These are phyloP conservation scores for Aspergillus cavernicola DNA, from an alignment of 495 filamentous ascomycete species.

Conservation along the genomic window DNA sequence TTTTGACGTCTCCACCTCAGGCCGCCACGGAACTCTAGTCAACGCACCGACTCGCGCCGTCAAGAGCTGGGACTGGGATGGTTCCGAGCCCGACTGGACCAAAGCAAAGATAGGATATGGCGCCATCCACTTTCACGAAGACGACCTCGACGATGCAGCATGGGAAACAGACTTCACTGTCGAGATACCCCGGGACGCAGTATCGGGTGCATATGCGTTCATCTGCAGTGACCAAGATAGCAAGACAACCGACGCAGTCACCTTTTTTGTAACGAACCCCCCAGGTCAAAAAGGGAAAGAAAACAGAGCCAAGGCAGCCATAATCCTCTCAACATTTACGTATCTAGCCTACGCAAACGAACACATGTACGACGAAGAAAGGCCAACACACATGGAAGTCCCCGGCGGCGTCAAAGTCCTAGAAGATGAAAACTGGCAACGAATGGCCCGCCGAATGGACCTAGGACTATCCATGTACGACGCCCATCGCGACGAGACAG, in stretches of 20 bases:
- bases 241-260: too few relatives aligned
- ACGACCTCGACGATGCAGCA: not conserved
- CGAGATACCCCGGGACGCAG: not conserved
- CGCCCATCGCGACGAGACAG: not conserved
- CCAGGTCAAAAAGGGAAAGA: too few relatives aligned
- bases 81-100: conserved; percentile 2
- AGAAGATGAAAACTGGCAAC: not conserved
- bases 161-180: not conserved
- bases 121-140: conserved; percentile 16
- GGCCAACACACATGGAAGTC: not conserved
- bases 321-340: not conserved
- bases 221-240: too few relatives aligned
- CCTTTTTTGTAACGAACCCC: too few relatives aligned
- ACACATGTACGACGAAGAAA: conserved; percentile 1
- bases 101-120: conserved; percentile 19
- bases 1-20: not conserved
- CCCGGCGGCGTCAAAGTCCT: not conserved
- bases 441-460: not conserved
- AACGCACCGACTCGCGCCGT: conserved; percentile 25
- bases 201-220: not conserved
- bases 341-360: not conserved
- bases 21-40: conserved; percentile 1
- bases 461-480: not conserved
- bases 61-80: conserved; percentile 20
- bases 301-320: not conserved